phyloP scores from a whole-genome alignment of 2,329 filamentous ascomycete genomes.

The Sporothrix luriei region DNA sequence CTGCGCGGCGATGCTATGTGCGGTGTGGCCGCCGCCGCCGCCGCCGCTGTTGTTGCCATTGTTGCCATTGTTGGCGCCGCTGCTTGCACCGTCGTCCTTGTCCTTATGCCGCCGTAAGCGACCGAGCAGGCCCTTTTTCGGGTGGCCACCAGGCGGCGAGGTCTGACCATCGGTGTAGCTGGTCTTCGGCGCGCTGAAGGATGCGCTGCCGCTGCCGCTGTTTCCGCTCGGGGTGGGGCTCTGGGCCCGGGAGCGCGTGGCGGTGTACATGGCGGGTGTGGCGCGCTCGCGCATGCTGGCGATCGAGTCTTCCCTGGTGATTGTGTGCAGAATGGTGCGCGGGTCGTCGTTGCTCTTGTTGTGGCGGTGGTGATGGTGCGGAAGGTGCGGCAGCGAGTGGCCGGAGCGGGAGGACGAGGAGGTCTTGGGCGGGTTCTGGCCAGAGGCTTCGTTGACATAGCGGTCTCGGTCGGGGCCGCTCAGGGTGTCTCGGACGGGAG shows the following conservation, averaged over 20 bases:
- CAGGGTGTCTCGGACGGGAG: constrained; percentile 71
- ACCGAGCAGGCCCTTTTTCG: constrained; percentile 55
- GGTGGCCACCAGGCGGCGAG: constrained; percentile 58
- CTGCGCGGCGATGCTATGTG: constrained; percentile 41
- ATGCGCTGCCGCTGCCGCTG: constrained; percentile 49
- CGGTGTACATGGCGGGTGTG: constrained; percentile 46
- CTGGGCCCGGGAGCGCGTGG: constrained; percentile 62
- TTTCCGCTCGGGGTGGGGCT: constrained; percentile 80
- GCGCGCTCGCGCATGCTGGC: constrained; percentile 59
- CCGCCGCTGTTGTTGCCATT: no score
- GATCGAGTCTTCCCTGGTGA: constrained; percentile 74
- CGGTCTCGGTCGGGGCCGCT: constrained; percentile 71
- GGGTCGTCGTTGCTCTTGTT: constrained; percentile 70
- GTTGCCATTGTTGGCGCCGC: not conserved
- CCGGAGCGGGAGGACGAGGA: constrained; percentile 64
- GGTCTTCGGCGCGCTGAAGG: constrained; percentile 48
- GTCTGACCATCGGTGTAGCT: constrained; percentile 53
- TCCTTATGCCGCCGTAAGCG: constrained; percentile 61
- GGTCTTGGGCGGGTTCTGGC: constrained; percentile 59
- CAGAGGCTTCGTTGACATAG: constrained; percentile 56
- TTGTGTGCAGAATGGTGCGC: constrained; percentile 68
- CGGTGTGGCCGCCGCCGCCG: not conserved
- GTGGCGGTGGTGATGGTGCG: constrained; percentile 61
- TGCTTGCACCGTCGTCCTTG: constrained; percentile 47
- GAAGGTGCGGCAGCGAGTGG: constrained; percentile 65